phyloP scores from a whole-genome alignment of 2,329 filamentous ascomycete species.

The Teratosphaeriaceae sp. region DNA sequence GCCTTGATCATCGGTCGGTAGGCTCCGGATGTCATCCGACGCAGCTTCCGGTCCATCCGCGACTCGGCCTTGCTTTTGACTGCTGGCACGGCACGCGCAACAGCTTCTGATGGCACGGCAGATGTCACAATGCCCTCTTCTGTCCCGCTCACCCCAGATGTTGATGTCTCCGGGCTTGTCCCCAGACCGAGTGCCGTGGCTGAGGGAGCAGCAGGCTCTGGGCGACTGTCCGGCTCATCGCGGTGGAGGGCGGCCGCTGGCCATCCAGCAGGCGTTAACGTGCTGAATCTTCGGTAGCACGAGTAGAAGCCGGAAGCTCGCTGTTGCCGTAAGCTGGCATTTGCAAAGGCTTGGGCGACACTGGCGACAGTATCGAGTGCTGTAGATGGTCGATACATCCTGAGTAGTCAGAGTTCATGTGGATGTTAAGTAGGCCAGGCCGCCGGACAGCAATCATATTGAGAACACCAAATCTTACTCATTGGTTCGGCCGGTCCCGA shows the following conservation, averaged over 20 bases:
- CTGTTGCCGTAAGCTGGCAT: neutral
- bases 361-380: neutral
- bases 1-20: conserved; percentile 4
- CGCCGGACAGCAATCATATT: neutral
- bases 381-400: neutral
- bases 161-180: too few species aligned
- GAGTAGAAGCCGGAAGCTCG: neutral
- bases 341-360: neutral
- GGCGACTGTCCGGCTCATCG: too few species aligned
- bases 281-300: conserved; percentile 4
- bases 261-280: conserved; percentile 1
- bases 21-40: conserved; percentile 15
- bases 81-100: conserved; percentile 1
- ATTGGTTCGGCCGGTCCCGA: too few species aligned
- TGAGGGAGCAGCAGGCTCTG: too few species aligned
- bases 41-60: conserved; percentile 9
- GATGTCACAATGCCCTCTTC: too few species aligned
- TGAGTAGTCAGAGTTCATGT: neutral
- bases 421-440: neutral
- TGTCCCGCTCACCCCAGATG: too few species aligned
- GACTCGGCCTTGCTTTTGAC: conserved; percentile 3
- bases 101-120: neutral
- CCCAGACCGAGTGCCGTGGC: too few species aligned
- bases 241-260: neutral
- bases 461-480: too few species aligned